Base-by-base conservation (phyloP, 768 basidiomycete species). In the Trichaptum fuscoviolaceum region DNA sequence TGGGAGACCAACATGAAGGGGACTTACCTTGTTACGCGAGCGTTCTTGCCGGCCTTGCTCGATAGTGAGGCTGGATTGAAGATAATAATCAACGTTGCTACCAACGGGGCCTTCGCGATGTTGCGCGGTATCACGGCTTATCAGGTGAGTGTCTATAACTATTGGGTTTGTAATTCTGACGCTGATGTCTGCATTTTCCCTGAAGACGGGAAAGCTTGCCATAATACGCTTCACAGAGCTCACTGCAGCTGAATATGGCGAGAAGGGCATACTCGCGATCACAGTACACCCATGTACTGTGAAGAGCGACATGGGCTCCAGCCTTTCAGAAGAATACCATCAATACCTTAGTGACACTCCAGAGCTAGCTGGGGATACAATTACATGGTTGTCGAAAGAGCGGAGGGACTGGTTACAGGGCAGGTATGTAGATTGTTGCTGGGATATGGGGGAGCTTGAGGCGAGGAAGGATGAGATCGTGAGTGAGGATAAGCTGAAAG, bases 381-480 rank as follows among this genome's bases (percentile, higher is more conserved):
- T 63, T 27, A 26, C 27, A 3, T 36, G 63, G 35, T 20, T 63
- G 17, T 27, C 63, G 2, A 63, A 36, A 18, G 63, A 36, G 24
- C 36, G 27, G 1, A 36, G 36, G 63, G 63, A 63, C 5, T 63
- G 63, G 63, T 36, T 63, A 17, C 27, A 36, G 27, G 63, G 63
- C 9, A 30, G 63, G 23, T 63, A 63, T 36, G 63, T 63, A 10
- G 36, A 36, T 36, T 27, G 10, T 27, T 24, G 27, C n/a, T 63
- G 63, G 63, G 27, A 63, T 35, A 18, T 63, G 24, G 27, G 18
- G 9, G 63, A 63, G 63, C 63, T 63, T 24, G 63, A 27, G 17
- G 24, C 27, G 63, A 63, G 23, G 63, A 63, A 36, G 36, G 27
- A 36, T 9, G 63, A 63, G n/a, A 63, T 63, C 9, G 63, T 34